Conservation (phyloP, 225 moss, liverwort and hornwort genomes). For the Polytrichum formosum region DNA sequence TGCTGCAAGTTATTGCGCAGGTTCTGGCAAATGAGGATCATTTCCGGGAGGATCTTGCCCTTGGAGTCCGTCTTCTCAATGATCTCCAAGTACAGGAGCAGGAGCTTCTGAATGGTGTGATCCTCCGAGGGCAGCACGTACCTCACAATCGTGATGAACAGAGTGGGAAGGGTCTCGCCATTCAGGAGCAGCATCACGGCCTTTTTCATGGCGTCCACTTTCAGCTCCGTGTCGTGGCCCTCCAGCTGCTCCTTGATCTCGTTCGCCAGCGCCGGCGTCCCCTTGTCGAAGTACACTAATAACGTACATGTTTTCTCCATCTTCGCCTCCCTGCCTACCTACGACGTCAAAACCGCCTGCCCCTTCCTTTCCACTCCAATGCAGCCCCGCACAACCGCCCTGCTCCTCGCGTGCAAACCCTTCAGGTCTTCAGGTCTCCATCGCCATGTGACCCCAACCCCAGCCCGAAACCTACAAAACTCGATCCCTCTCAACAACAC, state of each 20-base stretch:
- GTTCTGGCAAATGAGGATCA: constrained; percentile 94
- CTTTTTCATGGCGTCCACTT: constrained; percentile 97
- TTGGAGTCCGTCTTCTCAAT: constrained; percentile 87
- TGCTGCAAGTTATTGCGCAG: constrained; percentile 92
- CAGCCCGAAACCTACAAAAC: neutral
- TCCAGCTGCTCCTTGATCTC: constrained; percentile 97
- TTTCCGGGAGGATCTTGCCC: constrained; percentile 93
- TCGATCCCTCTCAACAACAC: neutral
- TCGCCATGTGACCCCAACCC: neutral
- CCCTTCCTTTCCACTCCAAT: neutral
- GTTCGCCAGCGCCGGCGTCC: constrained; percentile 84
- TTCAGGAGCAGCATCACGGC: constrained; percentile 87
- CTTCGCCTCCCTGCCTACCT: neutral
- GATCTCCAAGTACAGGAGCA: constrained; percentile 88
- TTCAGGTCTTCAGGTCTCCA: neutral
- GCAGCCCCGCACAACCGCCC: neutral
- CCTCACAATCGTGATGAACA: constrained; percentile 87
- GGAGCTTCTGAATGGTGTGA: constrained; percentile 89
- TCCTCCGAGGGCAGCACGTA: constrained; percentile 92
- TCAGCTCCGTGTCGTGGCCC: constrained; percentile 68
- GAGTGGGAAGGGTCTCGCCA: constrained; percentile 80
- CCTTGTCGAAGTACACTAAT: constrained; percentile 92
- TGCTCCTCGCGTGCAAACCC: neutral
- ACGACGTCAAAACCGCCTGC: neutral
- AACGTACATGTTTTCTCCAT: constrained; percentile 93